These are phyloP conservation scores for Talaromyces sp. DNA, from an alignment of 2,329 filamentous ascomycete genomes.

Conservation along the genomic window DNA sequence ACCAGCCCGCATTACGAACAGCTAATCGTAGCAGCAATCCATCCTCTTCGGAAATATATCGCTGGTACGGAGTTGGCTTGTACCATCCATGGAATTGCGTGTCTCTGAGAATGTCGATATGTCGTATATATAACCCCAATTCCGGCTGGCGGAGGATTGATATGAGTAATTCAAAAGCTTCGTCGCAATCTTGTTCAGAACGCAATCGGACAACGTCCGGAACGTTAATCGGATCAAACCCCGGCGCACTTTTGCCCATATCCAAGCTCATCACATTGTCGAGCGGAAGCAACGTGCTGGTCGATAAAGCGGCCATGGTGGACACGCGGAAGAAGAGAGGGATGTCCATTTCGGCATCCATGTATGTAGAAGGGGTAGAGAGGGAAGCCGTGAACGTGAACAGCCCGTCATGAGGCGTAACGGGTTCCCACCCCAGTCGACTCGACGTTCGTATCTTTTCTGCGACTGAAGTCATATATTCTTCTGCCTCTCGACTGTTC, in stretches of 20 bases:
- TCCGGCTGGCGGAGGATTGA: constrained; percentile 15
- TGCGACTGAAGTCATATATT: constrained; percentile 10
- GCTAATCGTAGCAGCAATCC: constrained; percentile 9
- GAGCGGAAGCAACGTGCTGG: constrained; percentile 12
- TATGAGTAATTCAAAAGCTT: constrained; percentile 12
- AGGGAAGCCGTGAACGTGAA: not conserved
- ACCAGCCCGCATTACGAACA: constrained; percentile 17
- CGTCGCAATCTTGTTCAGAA: constrained; percentile 17
- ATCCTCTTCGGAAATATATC: constrained; percentile 14
- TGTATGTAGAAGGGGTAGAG: not conserved
- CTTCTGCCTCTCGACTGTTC: not conserved
- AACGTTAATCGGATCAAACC: constrained; percentile 14
- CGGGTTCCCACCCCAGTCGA: constrained; percentile 4
- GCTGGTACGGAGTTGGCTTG: constrained; percentile 11
- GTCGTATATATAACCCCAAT: constrained; percentile 12
- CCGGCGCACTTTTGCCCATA: constrained; percentile 4
- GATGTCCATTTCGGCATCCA: constrained; percentile 17
- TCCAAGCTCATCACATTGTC: constrained; percentile 11
- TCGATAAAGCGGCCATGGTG: constrained; percentile 16
- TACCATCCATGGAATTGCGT: constrained; percentile 16
- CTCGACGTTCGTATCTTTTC: not conserved
- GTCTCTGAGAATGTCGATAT: constrained; percentile 15
- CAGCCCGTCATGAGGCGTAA: constrained; percentile 7
- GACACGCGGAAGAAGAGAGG: constrained; percentile 19
- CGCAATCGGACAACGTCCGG: constrained; percentile 13